These are phyloP conservation scores for Choiromyces venosus DNA, from an alignment of 495 filamentous ascomycete genomes.

Conservation along the genomic window DNA sequence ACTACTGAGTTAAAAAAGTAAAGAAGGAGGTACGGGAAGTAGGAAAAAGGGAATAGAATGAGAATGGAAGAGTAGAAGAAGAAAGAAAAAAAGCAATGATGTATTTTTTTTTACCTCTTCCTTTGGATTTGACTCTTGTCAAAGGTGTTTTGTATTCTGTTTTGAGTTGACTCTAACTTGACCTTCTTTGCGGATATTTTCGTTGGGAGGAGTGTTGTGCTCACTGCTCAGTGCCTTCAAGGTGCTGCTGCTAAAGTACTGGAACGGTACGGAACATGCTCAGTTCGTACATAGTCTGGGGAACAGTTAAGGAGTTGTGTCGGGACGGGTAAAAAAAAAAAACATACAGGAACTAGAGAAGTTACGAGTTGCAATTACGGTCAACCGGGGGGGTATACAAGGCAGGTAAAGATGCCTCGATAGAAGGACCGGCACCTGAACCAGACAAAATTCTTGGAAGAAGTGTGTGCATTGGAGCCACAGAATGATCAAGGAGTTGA, in stretches of 20 bases:
- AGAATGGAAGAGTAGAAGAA: slow-evolving; percentile 16
- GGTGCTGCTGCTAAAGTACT: slow-evolving; percentile 5
- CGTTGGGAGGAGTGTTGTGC: slow-evolving; percentile 10
- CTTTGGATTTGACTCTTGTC: slow-evolving; percentile 19
- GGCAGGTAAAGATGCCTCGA: neutral
- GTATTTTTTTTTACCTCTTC: slow-evolving; percentile 13
- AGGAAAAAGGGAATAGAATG: slow-evolving; percentile 14
- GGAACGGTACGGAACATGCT: neutral
- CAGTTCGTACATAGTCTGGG: neutral
- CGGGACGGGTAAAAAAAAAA: neutral
- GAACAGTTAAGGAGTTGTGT: no score
- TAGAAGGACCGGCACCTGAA: neutral
- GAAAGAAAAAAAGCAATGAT: slow-evolving; percentile 32
- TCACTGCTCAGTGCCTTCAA: slow-evolving; percentile 7
- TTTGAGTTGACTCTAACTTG: neutral
- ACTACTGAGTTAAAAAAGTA: slow-evolving; percentile 11
- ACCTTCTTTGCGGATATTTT: neutral
- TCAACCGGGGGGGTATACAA: slow-evolving; percentile 1
- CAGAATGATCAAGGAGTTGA: neutral
- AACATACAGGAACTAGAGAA: neutral
- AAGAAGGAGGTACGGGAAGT: slow-evolving; percentile 26
- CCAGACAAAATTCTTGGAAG: neutral
- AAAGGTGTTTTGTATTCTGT: slow-evolving; percentile 15
- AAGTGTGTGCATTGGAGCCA: neutral
- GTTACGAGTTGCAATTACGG: neutral